Base-by-base conservation (phyloP, 2,329 filamentous ascomycete genomes). In the Aureobasidium sp. region DNA sequence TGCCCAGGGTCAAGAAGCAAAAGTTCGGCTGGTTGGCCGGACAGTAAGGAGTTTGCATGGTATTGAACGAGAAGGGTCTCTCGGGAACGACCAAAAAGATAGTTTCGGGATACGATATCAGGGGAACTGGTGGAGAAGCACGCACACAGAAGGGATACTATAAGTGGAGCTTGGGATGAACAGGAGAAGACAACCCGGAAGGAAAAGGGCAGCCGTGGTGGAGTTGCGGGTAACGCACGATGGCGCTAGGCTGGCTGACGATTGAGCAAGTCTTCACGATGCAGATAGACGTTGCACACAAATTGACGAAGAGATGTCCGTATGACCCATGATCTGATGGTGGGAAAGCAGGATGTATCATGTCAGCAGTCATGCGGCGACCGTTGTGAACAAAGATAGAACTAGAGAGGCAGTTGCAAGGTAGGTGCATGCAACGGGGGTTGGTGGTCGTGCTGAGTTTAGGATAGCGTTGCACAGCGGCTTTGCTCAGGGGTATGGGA, bases 1-100 rank as follows among this genome's bases (percentile, higher is more conserved):
- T 88, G 61, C 87, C 92, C 8, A 82, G 93, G 64, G 84, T 96
- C 63, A 89, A 90, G 78, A 84, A 87, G 76, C 81, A 84, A 64
- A 97, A 97, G 78, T 78, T 96, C 61, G 89, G 90, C 31, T 57
- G 53, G 53, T 45, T 57, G 53, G 53, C 53, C 21, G 53, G 53
- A 46, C 53, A 57, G 40, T 57, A 46, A 19, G 31, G 42, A 45
- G 38, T 29, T 17, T 9, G 25, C 37, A 45, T n/a, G 38, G 13
- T 25, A 11, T 21, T 29, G 21, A 40, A 23, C 21, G 35, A 31
- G 33, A 40, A 53, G 49, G 35, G 49, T 53, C 49, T 40, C 33
- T 11, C 10, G 45, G 25, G 23, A 33, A 17, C n/a, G 33, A 38
- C 37, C 23, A 43, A 55, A 27, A 55, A 55, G 38, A 55, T 42